Conservation (phyloP, 2,329 filamentous ascomycete genomes). For the Mycosphaerella arachidis region DNA sequence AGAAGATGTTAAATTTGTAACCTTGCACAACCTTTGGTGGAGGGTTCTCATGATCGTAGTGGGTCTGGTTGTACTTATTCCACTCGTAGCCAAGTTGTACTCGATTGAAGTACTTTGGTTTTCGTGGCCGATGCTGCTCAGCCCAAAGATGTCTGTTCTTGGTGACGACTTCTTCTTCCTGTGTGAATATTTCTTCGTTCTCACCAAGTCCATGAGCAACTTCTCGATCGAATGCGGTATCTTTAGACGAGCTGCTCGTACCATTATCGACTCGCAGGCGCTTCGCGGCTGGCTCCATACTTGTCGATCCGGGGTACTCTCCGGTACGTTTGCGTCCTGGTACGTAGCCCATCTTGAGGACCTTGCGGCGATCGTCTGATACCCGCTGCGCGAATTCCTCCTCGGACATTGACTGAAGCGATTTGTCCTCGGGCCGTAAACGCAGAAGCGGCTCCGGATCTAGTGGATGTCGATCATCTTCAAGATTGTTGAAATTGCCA, state of each 20-base stretch:
- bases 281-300: conserved; percentile 20
- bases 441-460: conserved; percentile 66
- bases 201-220: conserved; percentile 86
- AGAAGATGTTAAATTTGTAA: conserved; percentile 99
- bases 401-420: conserved; percentile 55
- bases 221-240: conserved; percentile 62
- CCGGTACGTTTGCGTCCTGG: conserved; percentile 42
- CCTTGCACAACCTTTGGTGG: conserved; percentile 97
- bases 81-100: conserved; percentile 99
- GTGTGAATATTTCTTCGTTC: conserved; percentile 92
- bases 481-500: neutral
- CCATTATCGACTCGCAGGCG: conserved; percentile 26
- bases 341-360: conserved; percentile 64
- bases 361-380: conserved; percentile 55
- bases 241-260: conserved; percentile 7
- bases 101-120: conserved; percentile 94
- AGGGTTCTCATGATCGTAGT: conserved; percentile 97
- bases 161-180: conserved; percentile 72
- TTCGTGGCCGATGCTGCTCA: conserved; percentile 79
- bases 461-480: conserved; percentile 33
- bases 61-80: conserved; percentile 99
- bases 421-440: conserved; percentile 60
- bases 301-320: conserved; percentile 4
- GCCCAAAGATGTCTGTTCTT: conserved; percentile 69
- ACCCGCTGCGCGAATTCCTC: conserved; percentile 54